Evolutionary conservation across 2,329 filamentous ascomycete species (phyloP), one percentile per base, ranked within the genome.

Genomic region (Lasiodiplodia sp.): DNA sequence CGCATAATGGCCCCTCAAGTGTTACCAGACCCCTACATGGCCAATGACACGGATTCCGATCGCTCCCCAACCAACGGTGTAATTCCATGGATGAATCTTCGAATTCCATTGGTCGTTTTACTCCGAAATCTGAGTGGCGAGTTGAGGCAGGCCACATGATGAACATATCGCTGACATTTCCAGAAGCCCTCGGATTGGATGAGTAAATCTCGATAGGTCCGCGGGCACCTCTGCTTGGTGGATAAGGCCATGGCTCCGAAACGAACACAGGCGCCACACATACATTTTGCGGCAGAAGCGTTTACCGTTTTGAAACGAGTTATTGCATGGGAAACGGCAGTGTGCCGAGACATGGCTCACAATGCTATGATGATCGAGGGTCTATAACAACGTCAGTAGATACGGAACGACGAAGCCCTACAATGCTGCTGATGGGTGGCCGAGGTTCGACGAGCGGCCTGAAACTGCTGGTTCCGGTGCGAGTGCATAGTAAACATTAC

Each of bases 231-330:
- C 23, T 18, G 21, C 28, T n/a, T 52, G 60, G 60, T 34, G 18
- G 60, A 64, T 52, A 64, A 64, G 60, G 44, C 23, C 28, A 38
- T 12, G 11, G 18, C 40, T 49, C 11, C n/a, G 11, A 10, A 8
- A 4, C 34, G 57, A 49, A 62, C 57, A 64, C 31, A 25, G 47
- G 47, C 44, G 60, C 47, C 60, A 28, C 31, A 18, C 28, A 52
- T 18, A 52, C 34, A n/a, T 64, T n/a, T 12, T 37, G 18, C 28
- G 28, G 31, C 60, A 49, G 51, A 16, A 37, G 60, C 60, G 14
- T 38, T 34, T 12, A 51, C 25, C 8, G 16, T 60, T 37, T 38
- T 11, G 38, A 28, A 64, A 51, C 44, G 31, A n/a, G 7, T 16
- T 6, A 31, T 21, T 14, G 47, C n/a, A 47, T 18, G 31, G 12